Conservation (phyloP, 2,329 filamentous ascomycete species). For the Fusarium clavum region DNA sequence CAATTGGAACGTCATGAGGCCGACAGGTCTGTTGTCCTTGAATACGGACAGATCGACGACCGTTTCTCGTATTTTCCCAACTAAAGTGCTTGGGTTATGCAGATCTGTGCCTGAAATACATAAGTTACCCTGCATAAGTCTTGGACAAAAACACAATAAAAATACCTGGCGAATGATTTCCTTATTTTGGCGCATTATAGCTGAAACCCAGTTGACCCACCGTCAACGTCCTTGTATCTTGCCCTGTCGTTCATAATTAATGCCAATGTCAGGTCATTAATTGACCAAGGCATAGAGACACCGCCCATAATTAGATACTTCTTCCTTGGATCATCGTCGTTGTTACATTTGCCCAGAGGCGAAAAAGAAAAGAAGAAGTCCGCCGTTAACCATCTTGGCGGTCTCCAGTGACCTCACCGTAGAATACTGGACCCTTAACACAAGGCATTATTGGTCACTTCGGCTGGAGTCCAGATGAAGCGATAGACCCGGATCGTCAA, state of each 20-base stretch:
- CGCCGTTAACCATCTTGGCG: conserved; percentile 9
- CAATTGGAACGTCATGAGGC: background rate
- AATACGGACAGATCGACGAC: conserved; percentile 8
- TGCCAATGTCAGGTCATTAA: background rate
- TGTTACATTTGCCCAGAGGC: background rate
- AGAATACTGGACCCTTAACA: conserved; percentile 5
- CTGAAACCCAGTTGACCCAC: conserved; percentile 11
- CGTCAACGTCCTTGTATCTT: background rate
- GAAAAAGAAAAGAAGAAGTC: background rate
- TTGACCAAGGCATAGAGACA: background rate
- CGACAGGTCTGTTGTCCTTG: background rate
- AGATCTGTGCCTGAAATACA: conserved; percentile 9
- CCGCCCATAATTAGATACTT: background rate
- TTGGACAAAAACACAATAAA: background rate
- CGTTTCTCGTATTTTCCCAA: background rate
- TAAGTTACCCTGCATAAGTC: background rate
- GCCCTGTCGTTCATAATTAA: background rate
- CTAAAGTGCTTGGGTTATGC: background rate
- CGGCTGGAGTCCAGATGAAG: background rate
- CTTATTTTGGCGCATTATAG: background rate
- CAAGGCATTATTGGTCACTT: background rate
- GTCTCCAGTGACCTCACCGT: background rate
- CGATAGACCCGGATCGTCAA: background rate
- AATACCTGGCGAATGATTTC: background rate
- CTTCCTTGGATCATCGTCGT: background rate